phyloP scores from a whole-genome alignment of 2,329 filamentous ascomycete genomes.

The Ophiognomonia clavigignenti-juglandacearum region DNA sequence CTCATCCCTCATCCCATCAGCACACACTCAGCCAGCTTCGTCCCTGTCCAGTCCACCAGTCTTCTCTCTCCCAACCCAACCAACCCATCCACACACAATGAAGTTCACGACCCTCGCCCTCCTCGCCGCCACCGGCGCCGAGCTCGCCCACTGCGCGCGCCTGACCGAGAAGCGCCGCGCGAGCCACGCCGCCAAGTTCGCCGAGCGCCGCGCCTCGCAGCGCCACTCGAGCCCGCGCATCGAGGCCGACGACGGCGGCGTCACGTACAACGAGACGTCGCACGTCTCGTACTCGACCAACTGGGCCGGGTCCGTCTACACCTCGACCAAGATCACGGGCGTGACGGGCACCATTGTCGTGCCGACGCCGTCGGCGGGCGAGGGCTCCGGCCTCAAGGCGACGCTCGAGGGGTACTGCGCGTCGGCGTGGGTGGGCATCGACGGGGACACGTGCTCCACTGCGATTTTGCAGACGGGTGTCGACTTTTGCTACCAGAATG shows the following conservation, averaged over 20 bases:
- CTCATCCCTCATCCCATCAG: not conserved
- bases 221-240: constrained; percentile 7
- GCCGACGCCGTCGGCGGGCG: constrained; percentile 39
- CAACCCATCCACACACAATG: too few relatives aligned
- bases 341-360: constrained; percentile 49
- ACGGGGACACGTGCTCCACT: constrained; percentile 50
- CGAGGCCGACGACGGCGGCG: constrained; percentile 1
- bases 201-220: constrained; percentile 2
- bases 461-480: constrained; percentile 55
- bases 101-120: constrained; percentile 36
- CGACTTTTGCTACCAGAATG: constrained; percentile 46
- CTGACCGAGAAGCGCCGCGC: constrained; percentile 32
- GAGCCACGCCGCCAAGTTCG: constrained; percentile 18
- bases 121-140: constrained; percentile 31
- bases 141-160: constrained; percentile 36
- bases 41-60: not conserved
- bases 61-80: not conserved
- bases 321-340: constrained; percentile 40
- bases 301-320: constrained; percentile 54
- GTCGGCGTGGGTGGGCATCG: constrained; percentile 57
- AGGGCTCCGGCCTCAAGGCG: constrained; percentile 26
- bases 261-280: constrained; percentile 3
- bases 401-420: constrained; percentile 26
- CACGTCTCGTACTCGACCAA: constrained; percentile 28
- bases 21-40: not conserved